These are phyloP conservation scores for Ceratocystis cubensis DNA, from an alignment of 2,329 filamentous ascomycete genomes.

Conservation along the genomic window DNA sequence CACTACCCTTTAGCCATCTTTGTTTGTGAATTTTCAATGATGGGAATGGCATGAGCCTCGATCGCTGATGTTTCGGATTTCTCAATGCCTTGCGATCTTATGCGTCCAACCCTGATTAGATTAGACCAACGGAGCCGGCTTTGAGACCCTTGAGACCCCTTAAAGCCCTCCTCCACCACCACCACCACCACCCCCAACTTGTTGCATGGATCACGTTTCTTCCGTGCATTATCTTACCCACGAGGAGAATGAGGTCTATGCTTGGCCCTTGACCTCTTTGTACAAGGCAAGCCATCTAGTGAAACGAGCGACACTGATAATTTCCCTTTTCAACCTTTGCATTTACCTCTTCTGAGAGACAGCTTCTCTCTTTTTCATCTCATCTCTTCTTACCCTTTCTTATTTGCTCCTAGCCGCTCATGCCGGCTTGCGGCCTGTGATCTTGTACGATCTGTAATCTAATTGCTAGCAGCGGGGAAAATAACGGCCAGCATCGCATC, in stretches of 20 bases:
- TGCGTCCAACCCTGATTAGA: neutral
- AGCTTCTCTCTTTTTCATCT: neutral
- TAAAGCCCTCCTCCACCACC: neutral
- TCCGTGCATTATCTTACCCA: neutral
- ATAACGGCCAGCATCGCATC: too few relatives aligned
- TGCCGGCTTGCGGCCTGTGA: neutral
- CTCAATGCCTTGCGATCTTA: neutral
- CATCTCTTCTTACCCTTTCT: neutral
- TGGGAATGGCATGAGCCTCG: slow-evolving; percentile 1
- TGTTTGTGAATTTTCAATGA: neutral
- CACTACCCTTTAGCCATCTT: neutral
- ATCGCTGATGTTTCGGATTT: slow-evolving; percentile 5
- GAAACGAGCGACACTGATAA: neutral
- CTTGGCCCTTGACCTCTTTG: neutral
- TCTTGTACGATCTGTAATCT: neutral
- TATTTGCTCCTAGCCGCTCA: neutral
- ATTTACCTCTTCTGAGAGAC: neutral
- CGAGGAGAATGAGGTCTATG: neutral
- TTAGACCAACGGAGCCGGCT: neutral
- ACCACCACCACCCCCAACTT: too few relatives aligned
- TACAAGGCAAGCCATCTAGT: neutral
- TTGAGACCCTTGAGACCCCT: neutral
- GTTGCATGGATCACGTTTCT: neutral
- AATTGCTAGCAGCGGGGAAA: neutral
- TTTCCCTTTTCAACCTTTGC: neutral